Evolutionary conservation across 176 grass and related monocot species (phyloP).

Genomic region (Triticum monococcum): DNA sequence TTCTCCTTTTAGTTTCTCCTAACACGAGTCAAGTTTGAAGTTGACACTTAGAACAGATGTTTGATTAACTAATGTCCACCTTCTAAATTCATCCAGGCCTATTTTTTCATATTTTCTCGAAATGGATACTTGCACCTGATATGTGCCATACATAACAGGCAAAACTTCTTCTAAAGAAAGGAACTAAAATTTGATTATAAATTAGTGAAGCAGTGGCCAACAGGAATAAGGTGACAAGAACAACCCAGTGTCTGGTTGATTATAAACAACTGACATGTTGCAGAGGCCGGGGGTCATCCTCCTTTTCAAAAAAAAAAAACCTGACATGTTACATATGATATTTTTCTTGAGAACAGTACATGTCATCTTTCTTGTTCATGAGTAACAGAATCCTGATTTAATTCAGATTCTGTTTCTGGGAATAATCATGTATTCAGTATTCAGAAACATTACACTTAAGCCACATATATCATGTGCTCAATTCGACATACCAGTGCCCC

Average conservation of each 20-base stretch:
- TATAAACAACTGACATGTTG: background rate
- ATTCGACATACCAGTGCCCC: background rate
- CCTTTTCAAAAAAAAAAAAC: no score
- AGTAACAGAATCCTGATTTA: background rate
- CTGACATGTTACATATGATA: background rate
- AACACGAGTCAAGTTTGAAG: background rate
- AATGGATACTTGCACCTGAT: background rate
- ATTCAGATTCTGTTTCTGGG: background rate
- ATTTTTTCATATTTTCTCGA: background rate
- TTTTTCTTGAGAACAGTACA: background rate
- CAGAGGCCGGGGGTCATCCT: background rate
- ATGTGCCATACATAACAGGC: background rate
- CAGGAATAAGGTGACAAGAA: background rate
- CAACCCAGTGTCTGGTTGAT: background rate
- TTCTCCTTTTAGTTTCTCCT: background rate
- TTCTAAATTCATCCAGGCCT: background rate
- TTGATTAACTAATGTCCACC: background rate
- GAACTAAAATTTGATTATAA: background rate
- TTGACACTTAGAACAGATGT: background rate
- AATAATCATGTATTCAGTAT: background rate
- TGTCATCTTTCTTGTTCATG: slow-evolving; percentile 14
- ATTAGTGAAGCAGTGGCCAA: background rate
- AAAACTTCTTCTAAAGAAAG: background rate
- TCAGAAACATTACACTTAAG: background rate
- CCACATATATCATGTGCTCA: background rate